Evolutionary conservation across 2,329 filamentous ascomycete genomes (phyloP), one percentile per base, ranked within the genome.

Genomic region (Colletotrichum euphorbiae): DNA sequence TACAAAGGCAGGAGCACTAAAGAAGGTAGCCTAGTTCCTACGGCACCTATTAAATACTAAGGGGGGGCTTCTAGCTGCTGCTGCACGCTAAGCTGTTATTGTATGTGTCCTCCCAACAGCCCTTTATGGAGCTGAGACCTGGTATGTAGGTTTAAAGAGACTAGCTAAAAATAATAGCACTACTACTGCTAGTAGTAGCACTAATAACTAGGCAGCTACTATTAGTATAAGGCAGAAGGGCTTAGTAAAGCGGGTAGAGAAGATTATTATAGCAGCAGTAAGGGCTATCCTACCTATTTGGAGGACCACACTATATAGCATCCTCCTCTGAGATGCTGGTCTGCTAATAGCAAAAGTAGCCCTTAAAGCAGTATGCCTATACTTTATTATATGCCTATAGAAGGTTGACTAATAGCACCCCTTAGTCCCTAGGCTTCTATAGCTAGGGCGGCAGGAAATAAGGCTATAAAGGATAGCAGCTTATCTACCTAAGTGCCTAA

Each of bases 251-350:
- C 40, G 46, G 36, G n/a, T 42, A n/a, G 21, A 21, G 9, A 50
- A 33, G 17, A 46, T 52, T 33, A 43, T 52, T 17, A 43, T 12
- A 40, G 24, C 46, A 28, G 45, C 46, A 31, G 38, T 31, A 50
- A 61, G 46, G 21, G 46, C 58, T 12, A 33, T 60, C 17, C 45
- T 60, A 24, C 57, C 57, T 15, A 8, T 50, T 45, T 51, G 17
- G 45, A 51, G 15, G 38, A 61, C 45, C 21, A 61, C 21, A 7
- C 58, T 7, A 21, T 51, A 19, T 3, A 43, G 45, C 9, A 52
- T 19, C 58, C 58, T 61, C 15, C 19, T 51, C 9, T 6, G 19
- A 38, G 46, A 61, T 19, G 45, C 58, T 19, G 36, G 58, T n/a
- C 21, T 61, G 9, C 58, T 24, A 2, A 43, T n/a, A n/a, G 2